Percentiles rank a stretch among this genome's conserved stretches.
phyloP scores from a whole-genome alignment of 805 yeast genomes.

The Wickerhamomyces xylosicus region DNA sequence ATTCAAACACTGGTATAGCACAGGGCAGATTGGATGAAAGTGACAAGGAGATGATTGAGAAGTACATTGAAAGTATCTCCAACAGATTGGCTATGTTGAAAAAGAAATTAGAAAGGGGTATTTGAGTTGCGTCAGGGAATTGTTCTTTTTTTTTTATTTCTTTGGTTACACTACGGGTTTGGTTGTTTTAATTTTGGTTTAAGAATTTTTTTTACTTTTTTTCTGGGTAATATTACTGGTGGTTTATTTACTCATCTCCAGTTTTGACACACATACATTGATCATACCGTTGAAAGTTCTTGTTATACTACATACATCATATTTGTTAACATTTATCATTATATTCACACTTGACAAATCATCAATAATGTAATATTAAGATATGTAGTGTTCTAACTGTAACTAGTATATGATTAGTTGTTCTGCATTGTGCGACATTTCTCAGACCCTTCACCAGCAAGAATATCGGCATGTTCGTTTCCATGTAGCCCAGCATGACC shows the following conservation, averaged over 20 bases:
- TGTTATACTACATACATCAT: not conserved
- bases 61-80: conserved; percentile 75
- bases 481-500: conserved; percentile 69
- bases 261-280: no score
- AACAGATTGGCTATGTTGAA: conserved; percentile 66
- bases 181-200: no score
- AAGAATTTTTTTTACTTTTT: no score
- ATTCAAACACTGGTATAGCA: conserved; percentile 5
- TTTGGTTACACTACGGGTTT: no score
- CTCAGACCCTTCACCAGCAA: conserved; percentile 62
- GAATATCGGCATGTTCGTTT: conserved; percentile 64
- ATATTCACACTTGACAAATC: no score
- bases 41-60: conserved; percentile 67
- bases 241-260: no score
- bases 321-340: no score
- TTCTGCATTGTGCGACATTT: not conserved
- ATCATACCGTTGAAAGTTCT: not conserved
- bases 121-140: not conserved
- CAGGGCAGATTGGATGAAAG: conserved; percentile 47
- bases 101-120: conserved; percentile 33
- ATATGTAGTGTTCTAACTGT: no score
- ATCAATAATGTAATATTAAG: no score
- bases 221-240: not conserved
- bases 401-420: no score
- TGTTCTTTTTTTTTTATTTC: not conserved